Percentiles rank a stretch among this genome's conserved stretches.
These are phyloP conservation scores for Rhinocladiella mackenziei DNA, from an alignment of 2,329 filamentous ascomycete species.

Conservation along the genomic window DNA sequence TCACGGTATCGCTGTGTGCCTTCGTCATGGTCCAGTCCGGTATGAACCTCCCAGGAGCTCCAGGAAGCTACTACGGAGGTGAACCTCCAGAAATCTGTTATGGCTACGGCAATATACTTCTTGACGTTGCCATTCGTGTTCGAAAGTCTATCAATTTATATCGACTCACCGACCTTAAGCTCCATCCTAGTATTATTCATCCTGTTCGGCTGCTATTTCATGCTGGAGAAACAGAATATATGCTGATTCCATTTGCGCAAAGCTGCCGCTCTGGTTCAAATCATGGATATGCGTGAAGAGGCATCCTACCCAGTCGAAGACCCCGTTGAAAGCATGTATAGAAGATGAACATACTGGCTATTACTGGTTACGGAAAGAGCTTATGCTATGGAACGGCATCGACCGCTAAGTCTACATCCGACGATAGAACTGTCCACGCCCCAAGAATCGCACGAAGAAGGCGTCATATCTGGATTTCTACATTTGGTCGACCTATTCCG, in stretches of 20 bases:
- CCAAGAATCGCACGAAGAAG: conserved; percentile 55
- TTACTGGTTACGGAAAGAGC: conserved; percentile 67
- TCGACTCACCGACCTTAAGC: conserved; percentile 41
- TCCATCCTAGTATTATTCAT: conserved; percentile 69
- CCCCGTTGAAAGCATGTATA: conserved; percentile 57
- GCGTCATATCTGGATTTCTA: conserved; percentile 54
- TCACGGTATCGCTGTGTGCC: conserved; percentile 41
- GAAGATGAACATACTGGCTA: conserved; percentile 68
- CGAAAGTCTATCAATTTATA: conserved; percentile 39
- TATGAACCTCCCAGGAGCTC: conserved; percentile 49
- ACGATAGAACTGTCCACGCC: conserved; percentile 58
- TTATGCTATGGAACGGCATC: conserved; percentile 63
- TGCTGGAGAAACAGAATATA: conserved; percentile 67
- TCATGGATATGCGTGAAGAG: conserved; percentile 43
- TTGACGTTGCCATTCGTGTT: conserved; percentile 59
- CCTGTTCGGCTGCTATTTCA: conserved; percentile 68
- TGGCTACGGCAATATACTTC: conserved; percentile 61
- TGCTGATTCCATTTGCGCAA: conserved; percentile 78
- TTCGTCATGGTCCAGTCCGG: conserved; percentile 45
- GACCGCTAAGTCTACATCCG: conserved; percentile 63
- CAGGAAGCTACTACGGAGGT: conserved; percentile 56
- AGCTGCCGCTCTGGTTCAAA: conserved; percentile 61
- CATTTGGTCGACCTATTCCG: conserved; percentile 61
- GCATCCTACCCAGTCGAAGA: conserved; percentile 56
- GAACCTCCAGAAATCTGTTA: conserved; percentile 52